phyloP scores from a whole-genome alignment of 768 basidiomycete genomes.

The Hydnum rufescens region DNA sequence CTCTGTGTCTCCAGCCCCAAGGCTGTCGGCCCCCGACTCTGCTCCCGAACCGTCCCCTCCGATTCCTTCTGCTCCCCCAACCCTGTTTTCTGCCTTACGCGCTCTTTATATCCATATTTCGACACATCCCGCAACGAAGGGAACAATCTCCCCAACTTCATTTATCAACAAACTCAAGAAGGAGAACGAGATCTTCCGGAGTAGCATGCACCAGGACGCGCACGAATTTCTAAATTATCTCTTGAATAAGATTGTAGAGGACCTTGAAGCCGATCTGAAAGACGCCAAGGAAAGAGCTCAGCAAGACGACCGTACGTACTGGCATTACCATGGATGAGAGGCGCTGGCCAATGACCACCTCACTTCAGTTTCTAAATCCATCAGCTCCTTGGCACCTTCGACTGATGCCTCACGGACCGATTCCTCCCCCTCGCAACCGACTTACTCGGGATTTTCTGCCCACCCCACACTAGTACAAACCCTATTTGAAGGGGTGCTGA shows the following conservation, averaged over 20 bases:
- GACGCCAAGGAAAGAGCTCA: background rate
- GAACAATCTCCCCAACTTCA: constrained; percentile 72
- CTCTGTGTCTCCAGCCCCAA: background rate
- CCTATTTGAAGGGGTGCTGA: constrained; percentile 82
- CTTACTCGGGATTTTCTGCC: background rate
- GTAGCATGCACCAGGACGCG: constrained; percentile 91
- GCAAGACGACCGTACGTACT: background rate
- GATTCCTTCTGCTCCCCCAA: constrained; percentile 33
- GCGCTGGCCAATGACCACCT: too few species aligned
- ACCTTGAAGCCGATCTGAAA: constrained; percentile 51
- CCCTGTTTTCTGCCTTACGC: constrained; percentile 80
- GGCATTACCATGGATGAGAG: too few species aligned
- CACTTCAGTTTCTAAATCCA: too few species aligned
- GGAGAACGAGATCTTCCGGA: constrained; percentile 77
- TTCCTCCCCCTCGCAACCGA: background rate
- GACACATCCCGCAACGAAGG: constrained; percentile 53
- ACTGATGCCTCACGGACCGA: background rate
- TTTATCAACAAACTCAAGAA: constrained; percentile 90
- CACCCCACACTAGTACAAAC: constrained; percentile 45
- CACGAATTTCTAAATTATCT: constrained; percentile 95
- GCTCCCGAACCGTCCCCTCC: constrained; percentile 15
- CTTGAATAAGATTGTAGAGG: constrained; percentile 83
- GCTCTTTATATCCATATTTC: constrained; percentile 80
- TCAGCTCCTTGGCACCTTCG: background rate
- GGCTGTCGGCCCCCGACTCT: background rate